Base-by-base conservation (phyloP, 1,284 basidiomycete species). In the Pterulicium gracile region DNA sequence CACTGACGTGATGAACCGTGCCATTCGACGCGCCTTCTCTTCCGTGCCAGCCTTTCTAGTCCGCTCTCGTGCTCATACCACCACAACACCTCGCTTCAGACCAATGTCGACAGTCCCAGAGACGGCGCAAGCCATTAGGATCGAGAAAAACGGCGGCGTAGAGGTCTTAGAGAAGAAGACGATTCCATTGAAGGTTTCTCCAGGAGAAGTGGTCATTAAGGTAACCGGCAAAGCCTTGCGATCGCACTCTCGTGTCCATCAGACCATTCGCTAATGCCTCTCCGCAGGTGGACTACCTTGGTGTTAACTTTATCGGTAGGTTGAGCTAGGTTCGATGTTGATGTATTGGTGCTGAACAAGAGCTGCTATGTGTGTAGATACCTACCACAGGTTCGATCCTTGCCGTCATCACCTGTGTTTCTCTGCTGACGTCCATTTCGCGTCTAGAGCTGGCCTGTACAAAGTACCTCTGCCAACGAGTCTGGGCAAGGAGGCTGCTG, bases 301-400 rank as follows among this genome's bases (percentile, higher is more conserved):
- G 90, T n/a, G 74, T 92, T 52, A 93, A 93, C 64, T 92, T 85
- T 61, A 88, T 94, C 58, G 91, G 27, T 32, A 32, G n/a, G 27
- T 32, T n/a, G 27, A 10, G n/a, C n/a, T n/a, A n/a, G n/a, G n/a
- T n/a, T n/a, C n/a, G n/a, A n/a, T n/a, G n/a, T n/a, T n/a, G n/a
- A n/a, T n/a, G n/a, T n/a, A n/a, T n/a, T n/a, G n/a, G n/a, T n/a
- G n/a, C n/a, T n/a, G n/a, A n/a, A n/a, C n/a, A n/a, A n/a, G n/a
- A 55, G 60, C 47, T 21, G 13, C 20, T 42, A 17, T 43, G 19
- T n/a, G 24, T 15, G 44, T 7, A 24, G n/a, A 41, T 13, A 2
- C 20, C 35, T 44, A 40, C 13, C 19, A 17, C 34, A 20, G 13
- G 44, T n/a, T 35, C 20, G 21, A 22, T 17, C 44, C 19, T 24